Percentiles rank a stretch among this genome's conserved stretches.
These are phyloP conservation scores for Paramecium bursaria DNA, from an alignment of 73 alveolate species.

Conservation along the genomic window DNA sequence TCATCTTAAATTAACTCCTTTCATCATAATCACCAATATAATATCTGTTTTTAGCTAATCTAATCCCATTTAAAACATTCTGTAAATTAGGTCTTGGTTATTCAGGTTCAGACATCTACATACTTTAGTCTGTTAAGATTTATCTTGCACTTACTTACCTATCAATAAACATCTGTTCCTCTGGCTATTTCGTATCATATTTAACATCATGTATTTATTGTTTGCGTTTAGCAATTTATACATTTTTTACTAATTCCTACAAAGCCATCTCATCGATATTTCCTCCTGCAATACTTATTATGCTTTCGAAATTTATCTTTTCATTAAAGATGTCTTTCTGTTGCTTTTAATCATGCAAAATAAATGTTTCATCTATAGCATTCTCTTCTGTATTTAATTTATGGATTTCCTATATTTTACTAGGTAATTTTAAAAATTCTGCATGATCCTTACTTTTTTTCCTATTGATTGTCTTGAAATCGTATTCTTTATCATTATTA, in stretches of 20 bases:
- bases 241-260: slow-evolving; percentile 52
- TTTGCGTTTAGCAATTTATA: slow-evolving; percentile 5
- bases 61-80: slow-evolving; percentile 39
- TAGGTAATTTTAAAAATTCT: background rate
- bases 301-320: slow-evolving; percentile 23
- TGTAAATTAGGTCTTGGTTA: slow-evolving; percentile 16
- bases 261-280: slow-evolving; percentile 14
- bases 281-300: slow-evolving; percentile 29
- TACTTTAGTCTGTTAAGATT: background rate
- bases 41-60: slow-evolving; percentile 22
- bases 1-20: background rate
- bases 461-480: background rate
- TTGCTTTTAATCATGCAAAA: background rate
- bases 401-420: slow-evolving; percentile 5
- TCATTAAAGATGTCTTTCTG: background rate
- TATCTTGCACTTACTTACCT: background rate
- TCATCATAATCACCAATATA: slow-evolving; percentile 13
- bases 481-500: slow-evolving; percentile 12
- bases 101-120: slow-evolving; percentile 6
- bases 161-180: slow-evolving; percentile 21
- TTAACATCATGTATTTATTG: background rate
- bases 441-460: slow-evolving; percentile 2
- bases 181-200: background rate
- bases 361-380: slow-evolving; percentile 35
- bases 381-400: slow-evolving; percentile 31